These are phyloP conservation scores for Pythium monospermum DNA, from an alignment of 352 stramenopile species.

Conservation along the genomic window DNA sequence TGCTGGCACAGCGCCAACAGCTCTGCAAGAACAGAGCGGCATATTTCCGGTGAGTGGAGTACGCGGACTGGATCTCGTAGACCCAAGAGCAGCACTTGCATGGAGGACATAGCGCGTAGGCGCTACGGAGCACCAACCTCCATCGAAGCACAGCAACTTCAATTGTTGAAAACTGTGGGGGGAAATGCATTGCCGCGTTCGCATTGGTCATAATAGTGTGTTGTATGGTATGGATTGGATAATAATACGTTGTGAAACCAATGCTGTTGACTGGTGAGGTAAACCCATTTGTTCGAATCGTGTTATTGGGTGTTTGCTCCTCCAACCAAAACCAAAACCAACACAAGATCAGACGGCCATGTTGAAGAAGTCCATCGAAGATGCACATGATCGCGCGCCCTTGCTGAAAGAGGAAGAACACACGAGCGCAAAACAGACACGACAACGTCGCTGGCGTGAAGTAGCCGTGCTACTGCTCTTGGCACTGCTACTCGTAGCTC, in stretches of 20 bases:
- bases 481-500: conserved; percentile 31
- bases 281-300: too few species aligned
- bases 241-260: too few species aligned
- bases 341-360: too few species aligned
- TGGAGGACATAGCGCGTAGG: conserved; percentile 31
- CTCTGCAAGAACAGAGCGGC: conserved; percentile 26
- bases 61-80: conserved; percentile 29
- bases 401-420: conserved; percentile 1
- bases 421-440: neutral
- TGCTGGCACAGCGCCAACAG: conserved; percentile 34
- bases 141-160: neutral
- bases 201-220: too few species aligned
- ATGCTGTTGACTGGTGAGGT: too few species aligned
- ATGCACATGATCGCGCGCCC: neutral
- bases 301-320: too few species aligned
- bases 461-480: conserved; percentile 8
- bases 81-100: conserved; percentile 33
- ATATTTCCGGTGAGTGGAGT: conserved; percentile 11
- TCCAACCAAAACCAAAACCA: too few species aligned
- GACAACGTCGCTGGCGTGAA: conserved; percentile 3
- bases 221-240: too few species aligned
- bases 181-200: too few species aligned
- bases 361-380: too few species aligned
- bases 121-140: neutral
- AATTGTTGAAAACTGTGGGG: neutral